Evolutionary conservation across 805 yeast genomes (phyloP), one percentile per base, ranked within the genome.

Genomic region (Jamesozyma piceae): DNA sequence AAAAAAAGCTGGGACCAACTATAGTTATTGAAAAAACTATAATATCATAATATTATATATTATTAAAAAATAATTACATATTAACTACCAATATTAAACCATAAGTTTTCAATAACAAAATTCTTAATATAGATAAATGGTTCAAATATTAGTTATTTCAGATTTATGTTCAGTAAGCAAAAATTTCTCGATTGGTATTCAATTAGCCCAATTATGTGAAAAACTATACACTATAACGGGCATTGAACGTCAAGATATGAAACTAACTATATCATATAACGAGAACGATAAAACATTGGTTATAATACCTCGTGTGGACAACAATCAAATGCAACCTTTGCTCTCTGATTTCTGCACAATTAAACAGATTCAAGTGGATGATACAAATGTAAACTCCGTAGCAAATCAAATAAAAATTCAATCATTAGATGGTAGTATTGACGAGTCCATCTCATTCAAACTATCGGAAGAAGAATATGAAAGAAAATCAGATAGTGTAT

Each of bases 401-500:
- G 58, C 77, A n/a, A 59, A 60, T 15, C 69, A 67, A 35, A n/a
- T n/a, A n/a, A n/a, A n/a, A n/a, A n/a, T n/a, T n/a, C n/a, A n/a
- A n/a, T n/a, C n/a, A n/a, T 45, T 74, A 17, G 59, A 46, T 17
- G 43, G 47, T 14, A 37, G 46, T 22, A 50, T 44, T 17, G 51
- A 43, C 4, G 53, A 50, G 9, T 50, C 48, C 13, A 34, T 37
- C 2, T 15, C 42, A 18, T 56, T 52, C 36, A 38, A 44, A 29
- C 44, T 58, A 24, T 47, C 57, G 13, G 63, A 56, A 21, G 58
- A 57, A 32, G 60, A 52, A n/a, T 60, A 89, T 59, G 78, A 72
- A 26, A 66, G 66, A 37, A 69, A 82, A 45, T 41, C 62, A 3
- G 76, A 81, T 42, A 72, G 90, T 0, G 94, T 85, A 2, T 69